Evolutionary conservation across 257 asterid genomes (phyloP).

Genomic region (Rubia yunnanensis): DNA sequence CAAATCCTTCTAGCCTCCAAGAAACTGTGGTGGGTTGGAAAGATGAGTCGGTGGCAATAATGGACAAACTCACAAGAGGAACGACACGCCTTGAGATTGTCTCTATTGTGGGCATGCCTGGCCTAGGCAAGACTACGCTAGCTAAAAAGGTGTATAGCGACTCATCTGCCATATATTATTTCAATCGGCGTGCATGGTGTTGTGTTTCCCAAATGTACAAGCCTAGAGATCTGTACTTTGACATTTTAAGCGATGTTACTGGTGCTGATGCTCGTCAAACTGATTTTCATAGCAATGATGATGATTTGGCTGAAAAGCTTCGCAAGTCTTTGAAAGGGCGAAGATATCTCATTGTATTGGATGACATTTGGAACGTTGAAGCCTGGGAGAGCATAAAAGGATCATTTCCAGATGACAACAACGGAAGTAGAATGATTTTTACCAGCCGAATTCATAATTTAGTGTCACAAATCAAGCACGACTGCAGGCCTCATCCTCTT

Average conservation of each 20-base stretch:
- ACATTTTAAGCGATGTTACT: neutral
- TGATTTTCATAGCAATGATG: neutral
- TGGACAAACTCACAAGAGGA: conserved; percentile 1
- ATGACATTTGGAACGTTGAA: conserved; percentile 4
- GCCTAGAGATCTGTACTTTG: neutral
- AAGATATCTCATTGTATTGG: neutral
- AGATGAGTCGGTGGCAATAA: neutral
- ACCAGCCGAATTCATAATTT: conserved; percentile 3
- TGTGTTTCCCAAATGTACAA: neutral
- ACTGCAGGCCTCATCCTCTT: conserved; percentile 3
- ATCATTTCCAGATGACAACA: neutral
- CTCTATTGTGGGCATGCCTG: conserved; percentile 2
- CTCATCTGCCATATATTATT: neutral
- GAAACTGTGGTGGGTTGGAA: conserved; percentile 6
- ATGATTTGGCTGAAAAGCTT: conserved; percentile 3
- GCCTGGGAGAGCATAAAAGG: neutral
- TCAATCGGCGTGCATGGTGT: conserved; percentile 1
- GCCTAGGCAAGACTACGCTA: conserved; percentile 2
- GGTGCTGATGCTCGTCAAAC: neutral
- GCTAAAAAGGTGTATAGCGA: neutral
- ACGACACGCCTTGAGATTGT: neutral
- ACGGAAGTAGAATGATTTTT: neutral
- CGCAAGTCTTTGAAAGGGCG: neutral
- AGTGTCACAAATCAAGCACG: neutral
- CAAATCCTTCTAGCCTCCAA: neutral